These are phyloP conservation scores for Strobilomyces echinocephalus DNA, from an alignment of 768 basidiomycete species.

Conservation along the genomic window DNA sequence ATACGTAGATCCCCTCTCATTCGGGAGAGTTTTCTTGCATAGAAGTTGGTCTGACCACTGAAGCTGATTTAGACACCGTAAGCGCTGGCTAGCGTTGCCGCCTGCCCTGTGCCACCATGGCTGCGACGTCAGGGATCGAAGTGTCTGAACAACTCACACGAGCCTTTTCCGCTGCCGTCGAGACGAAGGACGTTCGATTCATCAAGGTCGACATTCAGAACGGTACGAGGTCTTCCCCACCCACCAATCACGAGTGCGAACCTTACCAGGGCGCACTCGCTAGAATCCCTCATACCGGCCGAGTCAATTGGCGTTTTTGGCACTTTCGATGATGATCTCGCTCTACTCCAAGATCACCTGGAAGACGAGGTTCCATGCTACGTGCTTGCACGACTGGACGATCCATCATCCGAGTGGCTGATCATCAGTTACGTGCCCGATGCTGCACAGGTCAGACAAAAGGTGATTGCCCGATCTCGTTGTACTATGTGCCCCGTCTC, in stretches of 20 bases:
- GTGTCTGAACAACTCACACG: conserved; percentile 54
- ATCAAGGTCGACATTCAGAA: conserved; percentile 73
- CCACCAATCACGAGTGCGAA: conserved; percentile 7
- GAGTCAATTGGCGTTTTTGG: conserved; percentile 43
- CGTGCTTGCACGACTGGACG: conserved; percentile 62
- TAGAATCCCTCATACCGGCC: conserved; percentile 69
- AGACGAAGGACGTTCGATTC: conserved; percentile 54
- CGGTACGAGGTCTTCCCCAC: conserved; percentile 43
- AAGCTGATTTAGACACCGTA: too few relatives aligned
- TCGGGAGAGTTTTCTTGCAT: conserved; percentile 14
- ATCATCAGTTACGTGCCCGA: conserved; percentile 81
- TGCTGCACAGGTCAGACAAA: conserved; percentile 71
- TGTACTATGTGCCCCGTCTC: conserved; percentile 1
- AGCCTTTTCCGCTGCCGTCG: conserved; percentile 55
- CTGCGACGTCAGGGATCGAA: conserved; percentile 67
- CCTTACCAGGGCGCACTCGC: conserved; percentile 22
- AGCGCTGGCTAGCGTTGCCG: too few relatives aligned
- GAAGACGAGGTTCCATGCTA: conserved; percentile 68
- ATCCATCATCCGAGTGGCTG: conserved; percentile 62
- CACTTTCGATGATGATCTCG: conserved; percentile 60
- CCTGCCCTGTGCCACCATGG: conserved; percentile 41
- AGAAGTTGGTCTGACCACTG: not conserved
- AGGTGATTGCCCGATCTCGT: conserved; percentile 40
- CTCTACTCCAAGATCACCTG: conserved; percentile 51
- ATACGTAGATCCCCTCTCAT: conserved; percentile 25